Evolutionary conservation across 306 rosid genomes (phyloP), one percentile per base, ranked within the genome.

Genomic region (Begonia masoniana): DNA sequence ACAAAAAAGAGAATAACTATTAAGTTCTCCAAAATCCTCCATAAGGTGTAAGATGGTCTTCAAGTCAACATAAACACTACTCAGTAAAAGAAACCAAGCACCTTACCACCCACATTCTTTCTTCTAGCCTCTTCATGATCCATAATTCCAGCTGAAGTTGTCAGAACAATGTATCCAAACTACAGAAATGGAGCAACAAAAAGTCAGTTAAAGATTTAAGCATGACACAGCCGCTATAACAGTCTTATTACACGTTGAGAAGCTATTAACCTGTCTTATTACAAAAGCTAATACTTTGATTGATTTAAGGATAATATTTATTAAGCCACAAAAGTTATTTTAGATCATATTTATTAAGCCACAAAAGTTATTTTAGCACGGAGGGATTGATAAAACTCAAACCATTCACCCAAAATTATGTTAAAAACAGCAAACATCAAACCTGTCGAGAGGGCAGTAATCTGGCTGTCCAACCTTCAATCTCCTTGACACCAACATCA

Each of bases 361-460:
- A 31, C 39, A 31, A 31, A 21, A 5, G 39, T 31, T 31, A 7
- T 31, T 31, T 7, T 3, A 7, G 8, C 7, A 10, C 5, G 2
- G 2, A 26, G 50, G 49, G 15, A 10, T 24, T 4, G 8, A 58
- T 7, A 14, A 26, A 31, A 23, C 62, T 17, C 26, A 47, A 45
- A 24, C 26, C 14, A 14, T 24, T 0, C 0, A 55, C 3, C 43
- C 16, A 16, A 17, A 45, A 5, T 45, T 9, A 13, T 6, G 50
- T 15, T 6, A 1, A 3, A 41, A n/a, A 6, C 17, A 21, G 10
- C 8, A 9, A 56, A 16, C 10, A 47, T 9, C 3, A 12, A 58
- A 73, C 87, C 82, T 80, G 87, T 73, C 87, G 73, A 1, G 82
- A 80, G 48, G 87, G 87, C 36, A 80, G 76, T 62, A 80, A 65